These are phyloP conservation scores for Wickerhamia fluorescens DNA, from an alignment of 805 yeast species.

Conservation along the genomic window DNA sequence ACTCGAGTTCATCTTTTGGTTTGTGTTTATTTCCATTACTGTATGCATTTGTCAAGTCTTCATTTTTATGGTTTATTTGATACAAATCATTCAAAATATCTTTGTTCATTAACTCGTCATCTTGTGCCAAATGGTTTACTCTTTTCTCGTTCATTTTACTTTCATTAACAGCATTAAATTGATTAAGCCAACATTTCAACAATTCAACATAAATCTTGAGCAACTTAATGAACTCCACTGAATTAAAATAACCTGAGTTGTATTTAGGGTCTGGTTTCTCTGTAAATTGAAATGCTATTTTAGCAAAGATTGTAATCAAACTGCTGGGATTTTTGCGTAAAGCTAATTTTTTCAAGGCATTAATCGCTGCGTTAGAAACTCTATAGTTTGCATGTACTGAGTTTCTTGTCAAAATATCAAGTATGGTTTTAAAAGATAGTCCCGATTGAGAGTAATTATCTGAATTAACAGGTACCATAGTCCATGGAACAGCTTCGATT, in stretches of 20 bases:
- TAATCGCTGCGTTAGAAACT: slow-evolving; percentile 59
- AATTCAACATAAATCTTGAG: slow-evolving; percentile 72
- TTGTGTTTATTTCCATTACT: slow-evolving; percentile 10
- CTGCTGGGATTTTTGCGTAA: slow-evolving; percentile 61
- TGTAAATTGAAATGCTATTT: slow-evolving; percentile 71
- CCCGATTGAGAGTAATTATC: slow-evolving; percentile 36
- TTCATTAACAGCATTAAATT: slow-evolving; percentile 36
- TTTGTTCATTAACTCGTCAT: slow-evolving; percentile 29
- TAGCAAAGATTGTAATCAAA: slow-evolving; percentile 67
- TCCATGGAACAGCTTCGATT: slow-evolving; percentile 69
- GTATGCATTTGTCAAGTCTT: slow-evolving; percentile 15
- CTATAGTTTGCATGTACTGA: slow-evolving; percentile 58
- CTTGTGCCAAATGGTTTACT: slow-evolving; percentile 25
- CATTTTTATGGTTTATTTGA: slow-evolving; percentile 38
- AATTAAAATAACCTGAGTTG: slow-evolving; percentile 51
- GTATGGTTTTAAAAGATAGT: slow-evolving; percentile 52
- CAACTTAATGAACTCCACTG: slow-evolving; percentile 52
- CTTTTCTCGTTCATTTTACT: slow-evolving; percentile 16
- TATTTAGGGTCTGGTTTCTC: slow-evolving; percentile 57
- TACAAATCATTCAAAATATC: slow-evolving; percentile 36
- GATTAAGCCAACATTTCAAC: slow-evolving; percentile 74
- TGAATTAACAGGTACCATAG: slow-evolving; percentile 23
- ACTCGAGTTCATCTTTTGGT: slow-evolving; percentile 56
- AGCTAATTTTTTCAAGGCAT: slow-evolving; percentile 60
- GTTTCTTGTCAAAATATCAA: slow-evolving; percentile 74